A percentile compares a stretch with the other conserved stretches of the same genome.
Conservation (phyloP, 2,329 filamentous ascomycete species). For the Pseudogymnoascus sp. region DNA sequence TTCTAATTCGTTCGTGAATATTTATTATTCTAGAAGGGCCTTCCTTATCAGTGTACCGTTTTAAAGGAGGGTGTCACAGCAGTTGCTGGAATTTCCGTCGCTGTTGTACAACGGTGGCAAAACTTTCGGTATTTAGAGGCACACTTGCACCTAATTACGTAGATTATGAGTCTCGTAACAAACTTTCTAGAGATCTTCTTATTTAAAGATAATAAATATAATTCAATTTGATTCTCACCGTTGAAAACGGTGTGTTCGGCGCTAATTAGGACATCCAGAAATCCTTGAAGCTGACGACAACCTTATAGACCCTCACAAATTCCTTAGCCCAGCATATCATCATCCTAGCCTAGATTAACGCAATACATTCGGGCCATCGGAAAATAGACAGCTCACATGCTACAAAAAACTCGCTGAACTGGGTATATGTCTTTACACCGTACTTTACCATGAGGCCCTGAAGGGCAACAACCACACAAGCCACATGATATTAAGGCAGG, state of each 20-base stretch:
- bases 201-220: not conserved
- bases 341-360: not conserved
- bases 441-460: not conserved
- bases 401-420: not conserved
- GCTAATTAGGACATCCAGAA: not conserved
- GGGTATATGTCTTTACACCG: not conserved
- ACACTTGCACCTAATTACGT: not conserved
- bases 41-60: not conserved
- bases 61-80: not conserved
- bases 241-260: not conserved
- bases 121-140: not conserved
- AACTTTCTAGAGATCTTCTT: not conserved
- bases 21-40: not conserved
- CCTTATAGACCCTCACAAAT: not conserved
- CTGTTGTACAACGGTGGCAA: not conserved
- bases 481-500: not conserved
- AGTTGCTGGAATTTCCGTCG: not conserved
- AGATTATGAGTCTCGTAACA: not conserved
- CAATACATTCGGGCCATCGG: not conserved
- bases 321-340: not conserved
- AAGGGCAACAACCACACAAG: not conserved
- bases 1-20: not conserved
- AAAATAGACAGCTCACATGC: not conserved
- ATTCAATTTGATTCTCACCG: not conserved
- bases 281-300: not conserved